Evolutionary conservation across 2,329 filamentous ascomycete species (phyloP), one percentile per base, ranked within the genome.

Genomic region (Monilinia polystroma): DNA sequence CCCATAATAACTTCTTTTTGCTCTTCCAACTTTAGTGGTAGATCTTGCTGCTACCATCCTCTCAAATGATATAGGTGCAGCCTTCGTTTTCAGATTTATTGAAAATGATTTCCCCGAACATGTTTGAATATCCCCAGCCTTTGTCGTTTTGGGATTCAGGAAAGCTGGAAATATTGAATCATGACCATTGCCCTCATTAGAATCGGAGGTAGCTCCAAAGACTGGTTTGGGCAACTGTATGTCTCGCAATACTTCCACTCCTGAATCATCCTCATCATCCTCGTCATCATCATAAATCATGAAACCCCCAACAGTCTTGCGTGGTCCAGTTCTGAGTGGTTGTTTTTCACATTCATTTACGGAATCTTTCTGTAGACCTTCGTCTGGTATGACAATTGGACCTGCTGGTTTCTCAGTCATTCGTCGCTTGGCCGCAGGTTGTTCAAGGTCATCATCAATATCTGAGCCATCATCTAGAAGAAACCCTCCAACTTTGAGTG

Each of bases 1-100:
- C 12, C 95, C 95, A 76, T 97, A 99, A 78, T 93, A 98, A 72
- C 88, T 89, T 72, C 86, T 86, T 73, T 86, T 86, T 2, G 90
- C 90, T 67, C 87, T 83, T 2, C 90, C 89, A 66, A 89, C 85
- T 69, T 86, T 87, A 0, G 84, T 87, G 66, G 80, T 85, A 6
- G 90, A 91, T 60, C 90, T 82, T 14, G 86, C 84, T 29, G 89
- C 89, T 3, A 91, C 85, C 72, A 92, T 83, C 51, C 84, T 80
- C 73, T 91, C 87, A 73, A 90, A 92, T 0, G 89, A 81, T 1
- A 84, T 75, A 0, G 79, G 75, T 1, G 78, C 76, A 0, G 77
- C 76, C 10, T 79, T 75, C 64, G 81, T 81, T 63, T 87, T 85
- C 72, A 85, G 80, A 55, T 81, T 81, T 55, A 92, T 81, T 0